Evolutionary conservation across 352 stramenopile species (phyloP), one percentile per base, ranked within the genome.

Genomic region (Phytophthora boehmeriae): DNA sequence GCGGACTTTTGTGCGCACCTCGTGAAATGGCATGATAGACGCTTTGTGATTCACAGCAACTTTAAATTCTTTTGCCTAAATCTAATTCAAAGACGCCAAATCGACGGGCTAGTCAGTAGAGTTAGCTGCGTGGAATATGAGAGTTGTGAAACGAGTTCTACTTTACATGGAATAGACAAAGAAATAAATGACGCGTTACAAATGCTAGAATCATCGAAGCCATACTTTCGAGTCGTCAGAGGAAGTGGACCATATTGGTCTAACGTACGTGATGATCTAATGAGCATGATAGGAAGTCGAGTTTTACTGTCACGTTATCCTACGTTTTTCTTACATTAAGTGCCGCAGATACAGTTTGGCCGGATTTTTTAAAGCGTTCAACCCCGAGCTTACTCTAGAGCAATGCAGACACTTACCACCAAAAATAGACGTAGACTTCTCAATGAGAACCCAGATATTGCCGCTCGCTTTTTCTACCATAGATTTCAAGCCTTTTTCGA

Each of bases 31-130:
- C 42, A 48, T 16, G 42, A 48, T 13, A 13, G 42, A 28, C 17
- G 42, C 4, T 32, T 34, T 13, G 42, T 48, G 1, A 34, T 48
- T 2, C 42, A 48, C 23, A 8, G 42, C 13, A 66, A 36, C 0
- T 66, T 71, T 45, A 71, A 71, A 23, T 62, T 71, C 10, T 66
- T 63, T 25, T 71, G 55, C 14, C 20, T 71, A 20, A 63, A 71
- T 19, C 11, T 71, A 4, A 63, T 71, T 38, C 63, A 71, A 20
- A 4, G 63, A 0, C 51, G 63, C 0, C 55, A 71, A 38, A 45
- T 71, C 11, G 56, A 66, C 14, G 63, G 56, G 2, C 14, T 69
- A 0, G 50, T 50, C 4, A 16, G 41, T 17, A 44, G 9, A 25
- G 35, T 36, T 45, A 1, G 25, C 5, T 28, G 16, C 6, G 20